phyloP scores from a whole-genome alignment of 768 basidiomycete species.

The Phanerochaete carnosa region DNA sequence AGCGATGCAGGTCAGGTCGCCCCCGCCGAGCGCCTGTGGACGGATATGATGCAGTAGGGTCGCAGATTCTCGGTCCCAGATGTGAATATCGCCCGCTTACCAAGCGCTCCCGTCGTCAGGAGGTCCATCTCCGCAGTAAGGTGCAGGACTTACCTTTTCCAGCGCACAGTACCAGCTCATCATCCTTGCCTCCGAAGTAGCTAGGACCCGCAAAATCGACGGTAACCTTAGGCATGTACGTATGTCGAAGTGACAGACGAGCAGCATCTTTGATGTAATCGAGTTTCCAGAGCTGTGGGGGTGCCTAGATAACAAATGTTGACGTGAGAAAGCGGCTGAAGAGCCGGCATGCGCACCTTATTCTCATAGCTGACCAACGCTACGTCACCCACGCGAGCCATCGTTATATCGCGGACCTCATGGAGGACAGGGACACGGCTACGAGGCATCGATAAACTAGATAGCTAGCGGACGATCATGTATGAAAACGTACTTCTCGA shows the following conservation, averaged over 20 bases:
- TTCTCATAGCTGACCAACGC: slow-evolving; percentile 75
- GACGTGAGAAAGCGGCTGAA: neutral
- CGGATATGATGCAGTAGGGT: slow-evolving; percentile 68
- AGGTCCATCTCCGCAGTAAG: neutral
- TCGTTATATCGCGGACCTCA: slow-evolving; percentile 67
- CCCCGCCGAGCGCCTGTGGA: slow-evolving; percentile 52
- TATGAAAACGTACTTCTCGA: slow-evolving; percentile 54
- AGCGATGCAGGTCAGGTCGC: slow-evolving; percentile 71
- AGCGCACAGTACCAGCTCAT: slow-evolving; percentile 75
- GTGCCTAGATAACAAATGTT: slow-evolving; percentile 39
- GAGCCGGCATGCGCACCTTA: slow-evolving; percentile 40
- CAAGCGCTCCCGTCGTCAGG: slow-evolving; percentile 1
- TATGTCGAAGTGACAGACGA: slow-evolving; percentile 51
- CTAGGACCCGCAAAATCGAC: slow-evolving; percentile 80
- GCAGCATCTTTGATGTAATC: slow-evolving; percentile 53
- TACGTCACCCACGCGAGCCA: slow-evolving; percentile 55
- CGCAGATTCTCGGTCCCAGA: slow-evolving; percentile 83
- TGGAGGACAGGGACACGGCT: slow-evolving; percentile 74
- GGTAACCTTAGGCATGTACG: slow-evolving; percentile 63
- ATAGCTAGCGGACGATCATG: neutral
- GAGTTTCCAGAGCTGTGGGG: slow-evolving; percentile 78
- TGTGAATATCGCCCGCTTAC: slow-evolving; percentile 76
- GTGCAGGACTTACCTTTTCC: slow-evolving; percentile 54
- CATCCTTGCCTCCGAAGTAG: slow-evolving; percentile 78
- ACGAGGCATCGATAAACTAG: neutral